phyloP scores from a whole-genome alignment of 2,329 filamentous ascomycete genomes.

The Diaporthe helianthi region DNA sequence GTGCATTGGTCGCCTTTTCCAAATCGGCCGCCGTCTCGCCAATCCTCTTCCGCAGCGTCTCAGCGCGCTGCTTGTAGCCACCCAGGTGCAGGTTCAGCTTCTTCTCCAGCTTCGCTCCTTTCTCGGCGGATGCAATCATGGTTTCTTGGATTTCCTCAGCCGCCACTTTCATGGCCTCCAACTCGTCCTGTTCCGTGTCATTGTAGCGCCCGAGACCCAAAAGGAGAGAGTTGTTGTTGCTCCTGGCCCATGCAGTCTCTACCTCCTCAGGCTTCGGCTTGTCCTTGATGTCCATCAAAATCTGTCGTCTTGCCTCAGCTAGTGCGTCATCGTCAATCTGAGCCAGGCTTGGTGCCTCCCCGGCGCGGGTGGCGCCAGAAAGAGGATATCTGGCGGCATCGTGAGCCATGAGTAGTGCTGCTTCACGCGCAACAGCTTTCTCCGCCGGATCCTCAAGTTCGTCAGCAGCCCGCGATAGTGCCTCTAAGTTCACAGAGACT shows the following conservation, averaged over 20 bases:
- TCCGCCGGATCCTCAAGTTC: slow-evolving; percentile 69
- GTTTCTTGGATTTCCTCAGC: slow-evolving; percentile 79
- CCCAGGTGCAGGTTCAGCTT: slow-evolving; percentile 87
- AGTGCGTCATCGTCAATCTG: slow-evolving; percentile 75
- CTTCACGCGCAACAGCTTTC: slow-evolving; percentile 76
- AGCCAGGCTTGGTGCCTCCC: slow-evolving; percentile 65
- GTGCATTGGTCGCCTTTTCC: slow-evolving; percentile 73
- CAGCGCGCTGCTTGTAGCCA: slow-evolving; percentile 87
- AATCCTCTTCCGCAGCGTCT: slow-evolving; percentile 81
- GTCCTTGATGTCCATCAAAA: slow-evolving; percentile 72
- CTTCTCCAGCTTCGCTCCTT: slow-evolving; percentile 89
- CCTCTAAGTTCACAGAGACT: slow-evolving; percentile 71
- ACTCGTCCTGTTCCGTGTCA: slow-evolving; percentile 76
- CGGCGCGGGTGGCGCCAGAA: slow-evolving; percentile 70
- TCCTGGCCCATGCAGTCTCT: slow-evolving; percentile 59
- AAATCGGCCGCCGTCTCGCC: slow-evolving; percentile 76
- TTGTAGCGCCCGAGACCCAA: slow-evolving; percentile 83
- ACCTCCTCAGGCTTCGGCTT: slow-evolving; percentile 58
- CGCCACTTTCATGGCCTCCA: slow-evolving; percentile 68
- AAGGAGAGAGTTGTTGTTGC: slow-evolving; percentile 64
- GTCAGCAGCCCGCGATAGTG: slow-evolving; percentile 69
- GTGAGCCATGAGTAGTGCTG: slow-evolving; percentile 79
- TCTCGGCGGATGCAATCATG: slow-evolving; percentile 77
- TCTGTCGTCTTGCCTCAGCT: slow-evolving; percentile 76
- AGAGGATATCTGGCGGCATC: slow-evolving; percentile 80